Conservation (phyloP, 73 alveolate species). For the Blepharisma japonicum region DNA sequence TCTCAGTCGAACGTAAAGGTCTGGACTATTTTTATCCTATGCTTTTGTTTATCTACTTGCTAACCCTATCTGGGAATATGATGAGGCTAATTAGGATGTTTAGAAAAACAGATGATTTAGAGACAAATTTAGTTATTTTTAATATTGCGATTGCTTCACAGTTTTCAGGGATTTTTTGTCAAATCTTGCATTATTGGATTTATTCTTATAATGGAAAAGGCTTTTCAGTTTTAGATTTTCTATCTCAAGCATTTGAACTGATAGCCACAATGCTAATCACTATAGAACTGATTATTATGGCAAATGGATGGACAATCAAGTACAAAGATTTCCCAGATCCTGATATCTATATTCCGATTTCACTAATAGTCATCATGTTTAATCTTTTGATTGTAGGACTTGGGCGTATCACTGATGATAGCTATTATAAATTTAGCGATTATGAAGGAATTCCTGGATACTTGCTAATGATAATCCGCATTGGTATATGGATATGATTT, state of each 20-base stretch:
- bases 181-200: conserved; percentile 32
- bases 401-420: conserved; percentile 39
- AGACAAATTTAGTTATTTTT: conserved; percentile 29
- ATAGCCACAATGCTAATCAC: conserved; percentile 32
- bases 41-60: conserved; percentile 18
- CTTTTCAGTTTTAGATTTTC: conserved; percentile 2
- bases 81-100: conserved; percentile 5
- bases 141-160: conserved; percentile 32
- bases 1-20: conserved; percentile 42
- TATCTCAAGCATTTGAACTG: conserved; percentile 23
- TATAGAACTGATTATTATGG: conserved; percentile 17
- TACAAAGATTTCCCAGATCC: conserved; percentile 39
- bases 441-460: conserved; percentile 41
- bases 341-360: conserved; percentile 35
- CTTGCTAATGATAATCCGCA: background rate
- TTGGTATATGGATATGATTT: conserved; percentile 4
- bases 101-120: conserved; percentile 40
- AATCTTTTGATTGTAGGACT: conserved; percentile 44
- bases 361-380: conserved; percentile 32
- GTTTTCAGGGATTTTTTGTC: background rate
- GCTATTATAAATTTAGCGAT: conserved; percentile 32
- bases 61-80: conserved; percentile 28
- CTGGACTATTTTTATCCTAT: conserved; percentile 24
- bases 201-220: conserved; percentile 43
- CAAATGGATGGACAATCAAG: conserved; percentile 49